Conservation (phyloP, 1,284 basidiomycete genomes). For the Sanghuangporus sanghuang region DNA sequence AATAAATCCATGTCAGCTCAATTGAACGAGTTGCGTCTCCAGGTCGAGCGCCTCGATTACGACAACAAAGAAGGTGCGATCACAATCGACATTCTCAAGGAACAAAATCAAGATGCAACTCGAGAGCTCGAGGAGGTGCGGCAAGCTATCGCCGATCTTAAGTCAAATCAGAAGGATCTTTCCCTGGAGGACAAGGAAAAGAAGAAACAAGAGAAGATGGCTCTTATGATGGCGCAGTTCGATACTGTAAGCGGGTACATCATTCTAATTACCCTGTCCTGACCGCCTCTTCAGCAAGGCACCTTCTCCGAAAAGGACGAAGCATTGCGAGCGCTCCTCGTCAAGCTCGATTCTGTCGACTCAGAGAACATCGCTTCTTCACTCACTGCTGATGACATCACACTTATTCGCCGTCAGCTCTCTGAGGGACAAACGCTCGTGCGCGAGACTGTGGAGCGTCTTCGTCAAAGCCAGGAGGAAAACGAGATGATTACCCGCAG, state of each 20-base stretch:
- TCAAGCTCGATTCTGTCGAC: slow-evolving; percentile 79
- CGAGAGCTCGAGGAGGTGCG: slow-evolving; percentile 89
- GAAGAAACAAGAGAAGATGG: slow-evolving; percentile 99
- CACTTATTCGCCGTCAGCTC: slow-evolving; percentile 79
- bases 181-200: slow-evolving; percentile 95
- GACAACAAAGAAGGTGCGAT: slow-evolving; percentile 95
- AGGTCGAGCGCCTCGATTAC: slow-evolving; percentile 90
- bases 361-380: slow-evolving; percentile 48
- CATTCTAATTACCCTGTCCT: neutral
- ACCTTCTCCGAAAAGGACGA: slow-evolving; percentile 93
- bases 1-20: slow-evolving; percentile 89
- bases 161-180: slow-evolving; percentile 78
- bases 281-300: slow-evolving; percentile 55
- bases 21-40: slow-evolving; percentile 87
- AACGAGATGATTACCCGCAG: slow-evolving; percentile 81
- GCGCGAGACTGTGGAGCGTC: slow-evolving; percentile 85
- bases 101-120: slow-evolving; percentile 88
- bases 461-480: slow-evolving; percentile 90
- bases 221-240: slow-evolving; percentile 99
- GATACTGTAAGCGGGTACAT: slow-evolving; percentile 63
- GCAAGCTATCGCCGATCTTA: slow-evolving; percentile 76
- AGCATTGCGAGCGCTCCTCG: slow-evolving; percentile 77
- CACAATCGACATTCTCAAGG: slow-evolving; percentile 94
- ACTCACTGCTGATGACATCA: slow-evolving; percentile 73
- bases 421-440: slow-evolving; percentile 84